Percentiles rank a stretch among this genome's conserved stretches.
Evolutionary conservation across 2,329 filamentous ascomycete species (phyloP).

Genomic region (Clonostachys byssicola): DNA sequence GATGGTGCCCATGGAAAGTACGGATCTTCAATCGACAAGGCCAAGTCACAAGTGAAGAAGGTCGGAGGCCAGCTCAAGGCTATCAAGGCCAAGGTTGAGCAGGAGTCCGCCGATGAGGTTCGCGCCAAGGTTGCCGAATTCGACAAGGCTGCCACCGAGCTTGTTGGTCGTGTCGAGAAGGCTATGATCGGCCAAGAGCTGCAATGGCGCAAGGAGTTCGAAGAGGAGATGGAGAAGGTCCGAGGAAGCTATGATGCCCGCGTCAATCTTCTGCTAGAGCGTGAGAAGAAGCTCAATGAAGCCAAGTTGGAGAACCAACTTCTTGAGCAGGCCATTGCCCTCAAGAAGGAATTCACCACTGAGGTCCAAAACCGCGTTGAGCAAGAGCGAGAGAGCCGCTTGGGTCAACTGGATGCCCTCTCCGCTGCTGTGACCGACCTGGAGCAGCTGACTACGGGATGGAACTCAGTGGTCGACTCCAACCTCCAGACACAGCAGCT

Average conservation of each 20-base stretch:
- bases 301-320: conserved; percentile 81
- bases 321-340: conserved; percentile 81
- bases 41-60: conserved; percentile 76
- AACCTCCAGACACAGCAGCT: conserved; percentile 95
- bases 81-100: conserved; percentile 66
- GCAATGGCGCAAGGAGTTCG: conserved; percentile 84
- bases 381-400: conserved; percentile 78
- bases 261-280: conserved; percentile 72
- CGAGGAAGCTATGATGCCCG: conserved; percentile 75
- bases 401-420: conserved; percentile 81
- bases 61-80: conserved; percentile 74
- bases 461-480: conserved; percentile 85
- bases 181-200: conserved; percentile 78
- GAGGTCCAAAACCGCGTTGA: conserved; percentile 82
- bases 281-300: conserved; percentile 75
- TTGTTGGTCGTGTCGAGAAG: conserved; percentile 83
- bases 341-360: conserved; percentile 79
- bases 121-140: conserved; percentile 71
- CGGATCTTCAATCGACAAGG: conserved; percentile 73
- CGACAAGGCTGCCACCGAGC: conserved; percentile 78
- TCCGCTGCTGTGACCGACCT: conserved; percentile 75
- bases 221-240: conserved; percentile 76
- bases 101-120: conserved; percentile 72
- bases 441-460: conserved; percentile 81
- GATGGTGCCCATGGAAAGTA: conserved; percentile 78